phyloP scores from a whole-genome alignment of 495 filamentous ascomycete genomes.

The Neurospora sp. region DNA sequence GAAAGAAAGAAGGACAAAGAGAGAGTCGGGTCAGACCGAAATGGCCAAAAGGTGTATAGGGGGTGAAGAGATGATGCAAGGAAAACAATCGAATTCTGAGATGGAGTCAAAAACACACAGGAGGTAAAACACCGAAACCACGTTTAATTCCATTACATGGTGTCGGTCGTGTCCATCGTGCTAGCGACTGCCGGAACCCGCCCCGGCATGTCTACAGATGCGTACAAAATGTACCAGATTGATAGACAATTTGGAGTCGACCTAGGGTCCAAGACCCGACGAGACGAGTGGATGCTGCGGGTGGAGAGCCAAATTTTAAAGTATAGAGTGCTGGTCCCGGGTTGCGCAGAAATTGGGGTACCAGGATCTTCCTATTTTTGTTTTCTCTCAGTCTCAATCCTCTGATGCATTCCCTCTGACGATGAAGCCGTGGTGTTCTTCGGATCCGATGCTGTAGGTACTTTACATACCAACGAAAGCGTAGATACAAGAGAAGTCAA shows the following conservation, averaged over 20 bases:
- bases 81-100: background rate
- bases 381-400: background rate
- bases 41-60: background rate
- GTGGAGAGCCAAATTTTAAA: background rate
- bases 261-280: background rate
- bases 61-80: background rate
- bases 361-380: background rate
- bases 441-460: background rate
- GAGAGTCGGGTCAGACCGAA: background rate
- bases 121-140: background rate
- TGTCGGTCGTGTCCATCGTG: background rate
- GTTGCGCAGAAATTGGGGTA: background rate
- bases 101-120: background rate
- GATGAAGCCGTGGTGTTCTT: background rate
- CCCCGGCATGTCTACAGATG: background rate
- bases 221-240: background rate
- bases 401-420: background rate
- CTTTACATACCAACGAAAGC: background rate
- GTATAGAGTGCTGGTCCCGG: background rate
- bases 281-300: background rate
- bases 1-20: background rate
- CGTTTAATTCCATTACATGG: background rate
- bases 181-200: background rate
- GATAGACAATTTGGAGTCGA: background rate
- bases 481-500: background rate